A percentile compares a stretch with the other conserved stretches of the same genome.
Conservation (phyloP, 106 monocot genomes). For the Acanthochlamys bracteata region DNA sequence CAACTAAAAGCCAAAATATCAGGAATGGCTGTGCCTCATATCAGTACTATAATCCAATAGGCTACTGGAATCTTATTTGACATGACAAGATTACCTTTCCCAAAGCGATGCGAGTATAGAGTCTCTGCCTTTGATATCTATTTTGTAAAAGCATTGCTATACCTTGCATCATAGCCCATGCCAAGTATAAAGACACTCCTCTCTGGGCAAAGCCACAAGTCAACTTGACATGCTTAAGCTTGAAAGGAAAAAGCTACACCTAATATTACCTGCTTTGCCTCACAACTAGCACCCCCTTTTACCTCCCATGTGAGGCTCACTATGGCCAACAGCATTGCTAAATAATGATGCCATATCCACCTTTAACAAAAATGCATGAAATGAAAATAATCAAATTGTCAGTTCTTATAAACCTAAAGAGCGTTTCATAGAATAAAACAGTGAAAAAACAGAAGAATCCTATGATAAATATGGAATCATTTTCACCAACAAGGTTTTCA, state of each 20-base stretch:
- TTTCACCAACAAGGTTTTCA: no score
- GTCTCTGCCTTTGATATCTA: constrained; percentile 75
- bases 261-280: constrained; percentile 57
- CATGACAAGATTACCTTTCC: constrained; percentile 45
- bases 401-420: no score
- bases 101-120: constrained; percentile 79
- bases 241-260: neutral
- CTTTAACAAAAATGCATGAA: constrained; percentile 22
- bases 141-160: constrained; percentile 84
- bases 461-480: no score
- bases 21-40: no score
- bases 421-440: no score
- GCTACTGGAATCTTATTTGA: neutral
- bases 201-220: constrained; percentile 29
- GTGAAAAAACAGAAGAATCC: no score
- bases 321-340: constrained; percentile 75
- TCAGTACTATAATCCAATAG: neutral
- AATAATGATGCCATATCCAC: constrained; percentile 97
- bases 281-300: constrained; percentile 82
- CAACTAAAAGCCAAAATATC: no score
- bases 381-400: neutral
- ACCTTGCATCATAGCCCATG: constrained; percentile 81
- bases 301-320: constrained; percentile 92
- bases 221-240: neutral
- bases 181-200: constrained; percentile 57